Conservation (phyloP, 164 flowering plant genomes). For the Hamamelis virginiana region DNA sequence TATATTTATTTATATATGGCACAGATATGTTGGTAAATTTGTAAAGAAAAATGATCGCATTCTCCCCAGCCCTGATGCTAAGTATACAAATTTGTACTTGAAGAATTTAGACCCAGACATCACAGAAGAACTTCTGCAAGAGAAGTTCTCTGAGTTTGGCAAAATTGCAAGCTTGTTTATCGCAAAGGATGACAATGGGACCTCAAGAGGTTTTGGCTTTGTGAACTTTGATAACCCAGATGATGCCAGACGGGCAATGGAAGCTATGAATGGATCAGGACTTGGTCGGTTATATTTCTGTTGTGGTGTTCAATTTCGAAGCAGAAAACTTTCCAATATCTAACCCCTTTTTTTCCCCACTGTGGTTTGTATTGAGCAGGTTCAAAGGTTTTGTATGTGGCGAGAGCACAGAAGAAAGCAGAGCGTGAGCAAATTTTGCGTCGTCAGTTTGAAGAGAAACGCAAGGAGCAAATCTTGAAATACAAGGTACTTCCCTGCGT, state of each 20-base stretch:
- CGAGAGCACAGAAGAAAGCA: conserved; percentile 82
- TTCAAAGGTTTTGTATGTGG: conserved; percentile 71
- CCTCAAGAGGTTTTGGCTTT: conserved; percentile 89
- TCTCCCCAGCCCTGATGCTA: conserved; percentile 45
- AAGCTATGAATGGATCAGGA: conserved; percentile 64
- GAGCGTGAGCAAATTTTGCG: conserved; percentile 71
- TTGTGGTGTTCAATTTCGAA: neutral
- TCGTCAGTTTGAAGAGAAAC: conserved; percentile 69
- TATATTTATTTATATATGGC: conserved; percentile 2
- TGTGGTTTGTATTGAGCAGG: conserved; percentile 35
- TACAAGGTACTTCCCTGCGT: conserved; percentile 42
- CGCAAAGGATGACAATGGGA: conserved; percentile 59
- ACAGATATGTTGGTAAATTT: conserved; percentile 70
- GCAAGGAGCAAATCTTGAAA: conserved; percentile 59
- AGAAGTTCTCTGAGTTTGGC: conserved; percentile 75
- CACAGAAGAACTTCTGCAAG: conserved; percentile 54
- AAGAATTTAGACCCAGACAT: conserved; percentile 72
- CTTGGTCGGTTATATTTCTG: conserved; percentile 44
- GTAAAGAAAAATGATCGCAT: conserved; percentile 63
- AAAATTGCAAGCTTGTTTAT: conserved; percentile 56
- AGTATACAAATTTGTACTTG: conserved; percentile 73
- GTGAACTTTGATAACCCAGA: conserved; percentile 75
- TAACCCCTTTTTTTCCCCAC: neutral
- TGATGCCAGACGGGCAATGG: conserved; percentile 69
- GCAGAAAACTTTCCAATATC: neutral